phyloP scores from a whole-genome alignment of 1,284 basidiomycete species.

The Naganishia sp. region DNA sequence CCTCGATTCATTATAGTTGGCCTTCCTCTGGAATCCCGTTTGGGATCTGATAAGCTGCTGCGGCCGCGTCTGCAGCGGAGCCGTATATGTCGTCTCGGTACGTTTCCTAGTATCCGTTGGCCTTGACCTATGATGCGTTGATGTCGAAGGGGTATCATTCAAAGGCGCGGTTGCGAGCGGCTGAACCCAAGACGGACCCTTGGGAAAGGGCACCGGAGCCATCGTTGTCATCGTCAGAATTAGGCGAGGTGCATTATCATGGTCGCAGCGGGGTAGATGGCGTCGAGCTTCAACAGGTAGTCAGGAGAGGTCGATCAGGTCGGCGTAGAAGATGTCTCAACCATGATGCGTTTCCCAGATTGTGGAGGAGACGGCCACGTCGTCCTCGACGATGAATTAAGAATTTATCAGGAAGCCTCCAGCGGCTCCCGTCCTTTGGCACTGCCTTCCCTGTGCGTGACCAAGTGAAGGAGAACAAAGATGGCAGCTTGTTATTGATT shows the following conservation, averaged over 20 bases:
- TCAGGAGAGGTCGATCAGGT: background rate
- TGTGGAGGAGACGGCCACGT: background rate
- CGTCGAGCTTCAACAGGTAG: background rate
- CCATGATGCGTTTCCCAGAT: background rate
- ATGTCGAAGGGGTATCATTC: constrained; percentile 10
- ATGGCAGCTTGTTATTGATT: background rate
- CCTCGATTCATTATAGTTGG: background rate
- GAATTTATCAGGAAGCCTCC: too few species aligned
- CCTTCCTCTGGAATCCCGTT: constrained; percentile 4
- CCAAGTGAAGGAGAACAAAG: constrained; percentile 1
- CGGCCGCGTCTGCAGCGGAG: background rate
- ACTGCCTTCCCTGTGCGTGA: constrained; percentile 4
- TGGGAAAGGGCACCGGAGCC: constrained; percentile 16
- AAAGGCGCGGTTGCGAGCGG: constrained; percentile 17
- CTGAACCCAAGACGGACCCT: background rate
- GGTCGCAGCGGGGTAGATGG: background rate
- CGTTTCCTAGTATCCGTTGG: background rate
- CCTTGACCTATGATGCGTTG: background rate
- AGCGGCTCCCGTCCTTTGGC: constrained; percentile 2
- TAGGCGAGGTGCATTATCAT: background rate
- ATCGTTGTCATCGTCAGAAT: constrained; percentile 1
- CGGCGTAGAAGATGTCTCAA: constrained; percentile 11
- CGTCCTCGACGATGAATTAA: too few species aligned
- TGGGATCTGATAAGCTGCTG: constrained; percentile 4
- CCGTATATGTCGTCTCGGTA: background rate